A percentile compares a stretch with the other conserved stretches of the same genome.
Conservation (phyloP, 2,329 filamentous ascomycete species). For the Biscogniauxia sp. region DNA sequence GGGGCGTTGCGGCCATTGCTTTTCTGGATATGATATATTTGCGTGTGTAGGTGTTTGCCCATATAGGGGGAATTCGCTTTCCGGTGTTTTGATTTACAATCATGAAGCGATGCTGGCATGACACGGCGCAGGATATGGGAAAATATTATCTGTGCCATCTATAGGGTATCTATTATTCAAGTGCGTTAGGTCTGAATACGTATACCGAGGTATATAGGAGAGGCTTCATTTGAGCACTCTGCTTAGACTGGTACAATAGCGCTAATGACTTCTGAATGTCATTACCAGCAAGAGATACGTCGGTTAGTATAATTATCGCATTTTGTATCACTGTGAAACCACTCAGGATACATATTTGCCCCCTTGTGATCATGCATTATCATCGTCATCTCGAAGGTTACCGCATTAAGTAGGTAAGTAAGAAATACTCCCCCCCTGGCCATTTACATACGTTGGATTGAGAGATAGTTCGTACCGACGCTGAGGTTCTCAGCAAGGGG, state of each 20-base stretch:
- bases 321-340: background rate
- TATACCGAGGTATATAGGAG: background rate
- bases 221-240: background rate
- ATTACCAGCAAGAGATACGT: background rate
- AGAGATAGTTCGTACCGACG: background rate
- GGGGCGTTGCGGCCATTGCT: conserved; percentile 30
- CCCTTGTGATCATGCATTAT: background rate
- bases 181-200: too few relatives aligned
- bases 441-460: too few relatives aligned
- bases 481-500: background rate
- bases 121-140: background rate
- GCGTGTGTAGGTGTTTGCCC: background rate
- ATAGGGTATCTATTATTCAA: background rate
- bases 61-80: too few relatives aligned
- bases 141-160: background rate
- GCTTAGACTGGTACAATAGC: background rate
- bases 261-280: too few relatives aligned
- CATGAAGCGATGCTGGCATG: background rate
- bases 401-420: background rate
- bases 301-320: background rate
- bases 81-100: too few relatives aligned
- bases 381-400: background rate
- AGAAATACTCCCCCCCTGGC: background rate
- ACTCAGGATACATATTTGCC: background rate
- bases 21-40: conserved; percentile 19